phyloP scores from a whole-genome alignment of 768 basidiomycete species.

The Tulasnella calospora region DNA sequence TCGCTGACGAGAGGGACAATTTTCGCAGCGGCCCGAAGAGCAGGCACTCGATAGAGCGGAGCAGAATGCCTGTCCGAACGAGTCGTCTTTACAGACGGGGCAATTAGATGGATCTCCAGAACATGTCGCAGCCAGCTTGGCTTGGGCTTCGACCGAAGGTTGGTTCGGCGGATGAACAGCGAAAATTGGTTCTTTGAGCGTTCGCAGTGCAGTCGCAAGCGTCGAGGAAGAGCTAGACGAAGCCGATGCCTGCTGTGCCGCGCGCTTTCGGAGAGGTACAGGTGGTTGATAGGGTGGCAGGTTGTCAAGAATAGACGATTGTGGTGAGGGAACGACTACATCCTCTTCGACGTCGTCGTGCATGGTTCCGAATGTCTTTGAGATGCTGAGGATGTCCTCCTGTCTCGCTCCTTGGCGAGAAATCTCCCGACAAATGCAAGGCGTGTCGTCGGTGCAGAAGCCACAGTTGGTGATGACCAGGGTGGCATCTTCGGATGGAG shows the following conservation, averaged over 20 bases:
- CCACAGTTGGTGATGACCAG: slow-evolving; percentile 62
- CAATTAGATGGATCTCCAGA: slow-evolving; percentile 87
- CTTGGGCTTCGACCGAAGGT: not conserved
- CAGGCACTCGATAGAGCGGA: slow-evolving; percentile 62
- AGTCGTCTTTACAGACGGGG: slow-evolving; percentile 76
- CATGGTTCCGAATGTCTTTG: slow-evolving; percentile 15
- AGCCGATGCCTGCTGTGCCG: slow-evolving; percentile 30
- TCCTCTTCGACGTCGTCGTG: not conserved
- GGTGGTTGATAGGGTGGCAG: slow-evolving; percentile 76
- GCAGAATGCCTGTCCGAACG: slow-evolving; percentile 85
- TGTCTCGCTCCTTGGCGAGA: slow-evolving; percentile 28
- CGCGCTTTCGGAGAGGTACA: slow-evolving; percentile 67
- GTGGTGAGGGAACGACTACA: not conserved
- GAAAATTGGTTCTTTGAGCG: not conserved
- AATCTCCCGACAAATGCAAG: slow-evolving; percentile 71
- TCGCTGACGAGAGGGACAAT: slow-evolving; percentile 8
- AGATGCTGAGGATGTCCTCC: not conserved
- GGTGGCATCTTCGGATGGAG: slow-evolving; percentile 32
- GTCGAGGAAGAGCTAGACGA: slow-evolving; percentile 8
- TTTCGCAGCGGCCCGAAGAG: slow-evolving; percentile 37
- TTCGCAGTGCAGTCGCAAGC: not conserved
- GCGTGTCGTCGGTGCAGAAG: slow-evolving; percentile 62
- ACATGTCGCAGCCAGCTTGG: slow-evolving; percentile 42
- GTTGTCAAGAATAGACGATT: slow-evolving; percentile 54
- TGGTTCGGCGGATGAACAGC: not conserved